Evolutionary conservation across 164 flowering plant species (phyloP).

Genomic region (Cinnamomum chago): DNA sequence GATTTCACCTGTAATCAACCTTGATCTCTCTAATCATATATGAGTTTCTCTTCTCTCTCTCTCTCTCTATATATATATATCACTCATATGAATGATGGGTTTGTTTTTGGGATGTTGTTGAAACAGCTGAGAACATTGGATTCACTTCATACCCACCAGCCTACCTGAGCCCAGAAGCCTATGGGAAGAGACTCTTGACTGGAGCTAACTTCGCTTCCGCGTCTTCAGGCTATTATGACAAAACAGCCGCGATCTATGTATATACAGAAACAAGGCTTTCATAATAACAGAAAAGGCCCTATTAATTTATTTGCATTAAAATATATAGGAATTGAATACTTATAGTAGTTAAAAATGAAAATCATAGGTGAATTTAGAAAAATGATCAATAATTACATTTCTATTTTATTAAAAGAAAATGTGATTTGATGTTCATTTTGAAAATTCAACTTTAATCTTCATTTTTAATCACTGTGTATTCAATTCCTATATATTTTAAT

Average conservation of each 20-base stretch:
- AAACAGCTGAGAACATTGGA: constrained; percentile 79
- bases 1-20: constrained; percentile 65
- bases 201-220: constrained; percentile 94
- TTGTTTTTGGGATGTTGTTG: constrained; percentile 2
- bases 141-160: constrained; percentile 83
- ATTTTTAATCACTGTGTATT: too few relatives aligned
- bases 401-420: too few relatives aligned
- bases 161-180: constrained; percentile 64
- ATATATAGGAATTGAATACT: too few relatives aligned
- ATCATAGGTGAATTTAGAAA: too few relatives aligned
- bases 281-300: too few relatives aligned
- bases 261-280: background rate
- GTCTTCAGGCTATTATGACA: constrained; percentile 69
- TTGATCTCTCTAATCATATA: background rate
- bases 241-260: constrained; percentile 70
- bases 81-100: background rate
- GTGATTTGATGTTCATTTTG: too few relatives aligned
- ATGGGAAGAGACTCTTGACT: constrained; percentile 45
- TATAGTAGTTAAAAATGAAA: too few relatives aligned
- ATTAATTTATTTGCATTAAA: too few relatives aligned
- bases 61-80: background rate
- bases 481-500: too few relatives aligned
- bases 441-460: too few relatives aligned
- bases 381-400: too few relatives aligned
- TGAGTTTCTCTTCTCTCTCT: background rate